These are phyloP conservation scores for Cyberlindnera saturnus DNA, from an alignment of 805 yeast genomes.

Conservation along the genomic window DNA sequence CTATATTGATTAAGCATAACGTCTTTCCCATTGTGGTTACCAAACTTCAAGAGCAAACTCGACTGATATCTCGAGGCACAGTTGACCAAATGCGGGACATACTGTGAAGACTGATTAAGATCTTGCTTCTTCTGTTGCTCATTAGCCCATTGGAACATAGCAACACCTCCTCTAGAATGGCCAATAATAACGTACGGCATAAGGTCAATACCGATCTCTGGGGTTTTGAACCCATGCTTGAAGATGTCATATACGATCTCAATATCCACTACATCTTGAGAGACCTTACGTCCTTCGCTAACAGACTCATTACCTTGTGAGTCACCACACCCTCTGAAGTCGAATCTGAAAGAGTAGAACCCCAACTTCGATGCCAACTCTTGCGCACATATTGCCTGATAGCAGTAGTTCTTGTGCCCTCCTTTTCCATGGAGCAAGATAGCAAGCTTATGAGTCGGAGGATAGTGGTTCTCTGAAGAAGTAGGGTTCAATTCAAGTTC, in stretches of 20 bases:
- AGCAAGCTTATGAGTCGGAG: constrained; percentile 44
- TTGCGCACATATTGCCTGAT: constrained; percentile 58
- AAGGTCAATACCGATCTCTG: constrained; percentile 33
- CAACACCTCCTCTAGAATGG: constrained; percentile 77
- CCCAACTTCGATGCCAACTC: constrained; percentile 54
- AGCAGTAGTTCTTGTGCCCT: constrained; percentile 78
- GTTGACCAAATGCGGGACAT: constrained; percentile 64
- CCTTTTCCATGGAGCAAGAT: constrained; percentile 78
- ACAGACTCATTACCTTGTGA: constrained; percentile 41
- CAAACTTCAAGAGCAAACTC: constrained; percentile 12
- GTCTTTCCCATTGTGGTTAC: constrained; percentile 5
- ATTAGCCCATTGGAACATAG: constrained; percentile 69
- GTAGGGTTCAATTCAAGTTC: constrained; percentile 10
- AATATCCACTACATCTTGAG: constrained; percentile 66
- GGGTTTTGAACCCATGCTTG: constrained; percentile 20
- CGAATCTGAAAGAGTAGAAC: constrained; percentile 64
- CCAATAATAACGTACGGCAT: constrained; percentile 55
- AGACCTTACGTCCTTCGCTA: constrained; percentile 47
- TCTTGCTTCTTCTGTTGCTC: constrained; percentile 33
- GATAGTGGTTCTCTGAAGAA: constrained; percentile 16
- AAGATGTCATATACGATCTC: constrained; percentile 34
- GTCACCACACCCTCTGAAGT: constrained; percentile 81
- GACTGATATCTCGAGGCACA: constrained; percentile 62
- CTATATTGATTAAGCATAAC: constrained; percentile 44
- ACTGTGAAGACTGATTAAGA: constrained; percentile 28